A percentile compares a stretch with the other conserved stretches of the same genome.
These are phyloP conservation scores for Candida schatavii DNA, from an alignment of 805 yeast species.

Conservation along the genomic window DNA sequence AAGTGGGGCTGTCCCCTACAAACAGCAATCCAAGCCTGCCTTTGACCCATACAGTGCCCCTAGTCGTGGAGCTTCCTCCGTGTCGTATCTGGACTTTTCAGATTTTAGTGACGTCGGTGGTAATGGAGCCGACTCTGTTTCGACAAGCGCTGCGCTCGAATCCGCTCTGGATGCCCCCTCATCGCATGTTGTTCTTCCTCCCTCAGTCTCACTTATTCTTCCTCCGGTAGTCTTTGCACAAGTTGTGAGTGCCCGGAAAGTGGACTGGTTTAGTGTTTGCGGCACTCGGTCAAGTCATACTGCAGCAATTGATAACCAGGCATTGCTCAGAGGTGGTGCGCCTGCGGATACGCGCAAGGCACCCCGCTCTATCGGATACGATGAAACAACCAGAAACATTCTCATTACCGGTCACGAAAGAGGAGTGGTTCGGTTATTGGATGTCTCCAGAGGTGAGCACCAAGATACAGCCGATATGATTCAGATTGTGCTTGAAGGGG, in stretches of 20 bases:
- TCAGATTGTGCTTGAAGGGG: conserved; percentile 27
- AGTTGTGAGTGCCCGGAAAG: conserved; percentile 52
- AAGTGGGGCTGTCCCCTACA: too few species aligned
- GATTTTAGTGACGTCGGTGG: not conserved
- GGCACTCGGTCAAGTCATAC: conserved; percentile 12
- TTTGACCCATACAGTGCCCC: not conserved
- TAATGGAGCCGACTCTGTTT: too few species aligned
- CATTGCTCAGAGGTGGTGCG: conserved; percentile 76
- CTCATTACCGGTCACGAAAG: conserved; percentile 83
- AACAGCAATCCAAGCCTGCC: conserved; percentile 1
- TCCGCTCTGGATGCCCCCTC: conserved; percentile 15
- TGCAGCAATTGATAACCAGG: conserved; percentile 34
- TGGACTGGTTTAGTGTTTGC: conserved; percentile 80
- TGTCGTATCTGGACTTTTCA: not conserved
- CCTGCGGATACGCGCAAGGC: conserved; percentile 44
- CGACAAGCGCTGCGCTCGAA: too few species aligned
- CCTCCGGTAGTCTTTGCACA: conserved; percentile 62
- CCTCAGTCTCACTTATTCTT: conserved; percentile 73
- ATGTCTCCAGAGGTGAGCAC: conserved; percentile 71
- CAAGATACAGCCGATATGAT: conserved; percentile 29
- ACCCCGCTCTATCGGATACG: conserved; percentile 30
- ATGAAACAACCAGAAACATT: conserved; percentile 43
- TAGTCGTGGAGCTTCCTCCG: too few species aligned
- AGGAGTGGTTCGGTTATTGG: conserved; percentile 82
- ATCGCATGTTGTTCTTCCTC: conserved; percentile 63